Base-by-base conservation (phyloP, 2,329 filamentous ascomycete species). In the Sclerotinia sclerotiorum region DNA sequence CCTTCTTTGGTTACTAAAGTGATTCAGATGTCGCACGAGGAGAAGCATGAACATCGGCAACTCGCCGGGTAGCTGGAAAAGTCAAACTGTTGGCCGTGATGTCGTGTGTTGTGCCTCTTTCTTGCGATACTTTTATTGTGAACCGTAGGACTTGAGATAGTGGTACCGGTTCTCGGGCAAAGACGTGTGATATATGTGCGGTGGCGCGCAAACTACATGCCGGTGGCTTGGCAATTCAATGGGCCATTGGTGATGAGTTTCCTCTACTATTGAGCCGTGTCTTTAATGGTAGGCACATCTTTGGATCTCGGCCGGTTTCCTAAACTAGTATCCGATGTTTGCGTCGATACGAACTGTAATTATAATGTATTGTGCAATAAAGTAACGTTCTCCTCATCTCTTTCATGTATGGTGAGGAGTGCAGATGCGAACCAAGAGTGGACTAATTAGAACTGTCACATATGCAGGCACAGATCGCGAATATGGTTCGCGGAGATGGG, bases 391-490 rank as follows among this genome's bases (percentile, higher is more conserved):
- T 62, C 60, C 46, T 62, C 60, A 62, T 39, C 29, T 62, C 58
- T 13, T 49, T 27, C 21, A 62, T 61, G 27, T 61, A 61, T 21
- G 60, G 21, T 39, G 29, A 39, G 46, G 29, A 51, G 39, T 51
- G 29, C 60, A 32, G 46, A 51, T 42, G 60, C 46, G 29, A 62
- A 35, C 58, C 46, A 62, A 51, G 58, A 32, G 35, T 27, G 19
- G 46, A 46, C 46, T 51, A 62, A 51, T 39, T 27, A 10, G 29
- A 49, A 27, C 46, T 21, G 21, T 39, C 32, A 51, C 51, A 62
- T 62, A 62, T 62, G 60, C 60, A 62, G 60, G 60, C 46, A 27
- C 60, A 62, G 29, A 62, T 62, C 32, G 60, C 21, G 60, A 39
- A 49, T 51, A 49, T 51, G 32, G 60, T 42, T 62, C 46, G 60